A percentile compares a stretch with the other conserved stretches of the same genome.
These are phyloP conservation scores for Syncephalastrum racemosum DNA, from an alignment of 371 early-diverging fungal species.

Conservation along the genomic window DNA sequence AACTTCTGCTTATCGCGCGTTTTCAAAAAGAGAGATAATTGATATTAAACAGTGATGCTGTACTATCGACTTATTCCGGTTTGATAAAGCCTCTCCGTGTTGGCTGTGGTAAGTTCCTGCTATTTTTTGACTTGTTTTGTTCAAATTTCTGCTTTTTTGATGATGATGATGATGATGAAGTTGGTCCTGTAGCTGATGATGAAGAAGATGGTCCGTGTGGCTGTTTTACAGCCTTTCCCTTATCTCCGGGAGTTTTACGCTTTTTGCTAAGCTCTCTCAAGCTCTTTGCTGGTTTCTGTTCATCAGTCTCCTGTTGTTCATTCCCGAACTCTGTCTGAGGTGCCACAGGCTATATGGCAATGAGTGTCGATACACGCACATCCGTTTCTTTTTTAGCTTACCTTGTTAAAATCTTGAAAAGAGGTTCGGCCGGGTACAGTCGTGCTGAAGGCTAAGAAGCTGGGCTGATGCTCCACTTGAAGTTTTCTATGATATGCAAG, in stretches of 20 bases:
- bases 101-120: neutral
- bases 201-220: neutral
- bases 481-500: slow-evolving; percentile 36
- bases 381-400: neutral
- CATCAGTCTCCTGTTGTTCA: slow-evolving; percentile 14
- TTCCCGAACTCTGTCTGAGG: slow-evolving; percentile 6
- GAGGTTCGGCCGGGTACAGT: slow-evolving; percentile 44
- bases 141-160: no score
- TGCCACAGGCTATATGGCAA: neutral
- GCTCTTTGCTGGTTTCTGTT: slow-evolving; percentile 23
- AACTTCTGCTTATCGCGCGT: no score
- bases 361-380: neutral
- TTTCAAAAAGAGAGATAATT: no score
- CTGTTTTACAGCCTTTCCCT: slow-evolving; percentile 3
- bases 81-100: slow-evolving; percentile 9
- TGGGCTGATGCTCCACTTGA: slow-evolving; percentile 53
- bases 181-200: no score
- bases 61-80: slow-evolving; percentile 7
- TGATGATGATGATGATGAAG: no score
- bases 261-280: slow-evolving; percentile 23
- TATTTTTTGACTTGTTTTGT: slow-evolving; percentile 1
- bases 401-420: slow-evolving; percentile 53
- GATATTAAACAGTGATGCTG: no score
- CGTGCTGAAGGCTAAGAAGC: slow-evolving; percentile 44
- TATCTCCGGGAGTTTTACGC: slow-evolving; percentile 22